A percentile compares a stretch with the other conserved stretches of the same genome.
Evolutionary conservation across 306 rosid genomes (phyloP).

Genomic region (Geum urbanum): DNA sequence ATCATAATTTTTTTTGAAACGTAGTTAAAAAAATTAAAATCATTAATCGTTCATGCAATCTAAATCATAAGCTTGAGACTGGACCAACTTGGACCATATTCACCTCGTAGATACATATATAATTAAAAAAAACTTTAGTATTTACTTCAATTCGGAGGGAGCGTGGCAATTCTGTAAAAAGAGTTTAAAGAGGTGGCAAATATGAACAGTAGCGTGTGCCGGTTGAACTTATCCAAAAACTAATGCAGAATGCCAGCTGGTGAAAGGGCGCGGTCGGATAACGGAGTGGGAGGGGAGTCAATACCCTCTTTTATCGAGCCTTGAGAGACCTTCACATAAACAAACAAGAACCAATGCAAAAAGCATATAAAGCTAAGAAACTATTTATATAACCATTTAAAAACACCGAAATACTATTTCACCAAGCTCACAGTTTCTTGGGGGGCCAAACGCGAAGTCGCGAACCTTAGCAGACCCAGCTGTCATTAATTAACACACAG

Average conservation of each 20-base stretch:
- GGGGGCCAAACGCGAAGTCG: neutral
- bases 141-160: too few relatives aligned
- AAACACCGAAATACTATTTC: too few relatives aligned
- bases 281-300: constrained; percentile 11
- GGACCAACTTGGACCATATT: too few relatives aligned
- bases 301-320: constrained; percentile 6
- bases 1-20: too few relatives aligned
- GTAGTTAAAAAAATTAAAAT: too few relatives aligned
- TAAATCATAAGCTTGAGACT: too few relatives aligned
- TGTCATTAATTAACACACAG: constrained; percentile 8
- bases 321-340: neutral
- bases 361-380: neutral
- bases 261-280: constrained; percentile 17
- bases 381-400: too few relatives aligned
- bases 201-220: too few relatives aligned
- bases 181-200: neutral
- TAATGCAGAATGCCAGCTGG: constrained; percentile 18
- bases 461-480: constrained; percentile 16
- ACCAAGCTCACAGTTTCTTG: neutral
- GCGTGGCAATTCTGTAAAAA: neutral
- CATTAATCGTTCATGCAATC: too few relatives aligned
- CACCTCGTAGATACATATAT: too few relatives aligned
- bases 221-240: neutral
- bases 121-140: too few relatives aligned
- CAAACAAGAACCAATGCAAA: neutral